Base-by-base conservation (phyloP, 495 filamentous ascomycete species). In the Halenospora varia region DNA sequence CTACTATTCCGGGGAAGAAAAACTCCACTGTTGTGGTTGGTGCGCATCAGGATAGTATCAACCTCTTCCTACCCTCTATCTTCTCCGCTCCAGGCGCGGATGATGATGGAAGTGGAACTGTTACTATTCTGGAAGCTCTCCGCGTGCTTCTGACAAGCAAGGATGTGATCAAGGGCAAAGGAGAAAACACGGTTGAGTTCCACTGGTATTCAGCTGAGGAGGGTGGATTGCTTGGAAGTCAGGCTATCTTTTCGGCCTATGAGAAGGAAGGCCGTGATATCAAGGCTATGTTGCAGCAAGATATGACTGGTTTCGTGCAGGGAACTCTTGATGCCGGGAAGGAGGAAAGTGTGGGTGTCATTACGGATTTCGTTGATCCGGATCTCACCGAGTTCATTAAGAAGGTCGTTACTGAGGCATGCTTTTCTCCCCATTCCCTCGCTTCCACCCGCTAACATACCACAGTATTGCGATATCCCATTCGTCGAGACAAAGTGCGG, bases 241-340 rank as follows among this genome's bases (percentile, higher is more conserved):
- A 66, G 45, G 63, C 63, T 25, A 86, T 99, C 70, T 97, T 96
- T 72, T 77, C 81, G 11, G 70, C 76, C n/a, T 99, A 99, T 67
- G 88, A 89, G 70, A 84, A 85, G 66, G 66, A 82, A 20, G 77
- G 79, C 23, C 77, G 86, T 18, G 85, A 96, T 60, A 79, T 99
- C 67, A 94, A 92, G 72, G 94, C 94, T 22, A 97, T 99, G 94
- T 79, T 99, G 45, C 95, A 99, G 76, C 94, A 99, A 71, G 94
- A 99, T 70, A 99, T 97, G 94, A 97, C 94, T 1, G 94, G 94
- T 10, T 97, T 87, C 68, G 79, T 91, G 3, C 84, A 91, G 57
- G 86, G 85, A 41, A 96, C 94, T 0, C 74, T 95, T 15, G 84
- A 90, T 55, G 89, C 90, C 11, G 92, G 92, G 46, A 79, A 88